These are phyloP conservation scores for Metarhizium sp. DNA, from an alignment of 2,329 filamentous ascomycete species.

Conservation along the genomic window DNA sequence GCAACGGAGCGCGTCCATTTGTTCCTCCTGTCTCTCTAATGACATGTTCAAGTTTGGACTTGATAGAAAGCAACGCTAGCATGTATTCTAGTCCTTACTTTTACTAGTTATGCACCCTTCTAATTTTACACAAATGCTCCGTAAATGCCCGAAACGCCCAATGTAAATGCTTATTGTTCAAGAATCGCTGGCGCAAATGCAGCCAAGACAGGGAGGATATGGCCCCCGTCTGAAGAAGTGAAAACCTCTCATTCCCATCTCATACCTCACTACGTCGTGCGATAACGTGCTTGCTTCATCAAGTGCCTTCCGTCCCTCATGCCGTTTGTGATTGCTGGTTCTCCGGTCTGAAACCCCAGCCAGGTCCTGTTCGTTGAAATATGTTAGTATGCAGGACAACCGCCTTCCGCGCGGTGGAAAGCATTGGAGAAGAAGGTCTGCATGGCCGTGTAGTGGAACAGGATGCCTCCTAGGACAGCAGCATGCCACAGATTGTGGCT, in stretches of 20 bases:
- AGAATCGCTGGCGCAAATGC: not conserved
- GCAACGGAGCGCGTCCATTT: not conserved
- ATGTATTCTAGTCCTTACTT: not conserved
- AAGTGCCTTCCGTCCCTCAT: not conserved
- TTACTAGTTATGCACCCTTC: not conserved
- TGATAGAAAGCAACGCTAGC: not conserved
- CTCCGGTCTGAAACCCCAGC: not conserved
- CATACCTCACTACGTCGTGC: not conserved
- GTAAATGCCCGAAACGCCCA: slow-evolving; percentile 2
- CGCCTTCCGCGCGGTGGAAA: slow-evolving; percentile 56
- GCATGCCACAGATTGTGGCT: slow-evolving; percentile 98
- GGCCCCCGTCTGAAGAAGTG: not conserved
- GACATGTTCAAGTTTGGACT: not conserved
- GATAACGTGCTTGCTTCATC: not conserved
- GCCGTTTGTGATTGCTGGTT: not conserved
- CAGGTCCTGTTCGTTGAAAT: not conserved
- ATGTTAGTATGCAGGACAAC: slow-evolving; percentile 43
- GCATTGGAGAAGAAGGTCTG: slow-evolving; percentile 82
- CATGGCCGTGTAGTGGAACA: slow-evolving; percentile 98
- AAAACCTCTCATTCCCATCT: not conserved
- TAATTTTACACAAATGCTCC: slow-evolving; percentile 1
- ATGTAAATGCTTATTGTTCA: not conserved
- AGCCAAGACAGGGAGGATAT: not conserved
- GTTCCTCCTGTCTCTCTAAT: not conserved
- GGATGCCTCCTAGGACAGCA: slow-evolving; percentile 84